Percentiles rank a stretch among this genome's conserved stretches.
Conservation (phyloP, 2,329 filamentous ascomycete genomes). For the Penicillium hesseltinei region DNA sequence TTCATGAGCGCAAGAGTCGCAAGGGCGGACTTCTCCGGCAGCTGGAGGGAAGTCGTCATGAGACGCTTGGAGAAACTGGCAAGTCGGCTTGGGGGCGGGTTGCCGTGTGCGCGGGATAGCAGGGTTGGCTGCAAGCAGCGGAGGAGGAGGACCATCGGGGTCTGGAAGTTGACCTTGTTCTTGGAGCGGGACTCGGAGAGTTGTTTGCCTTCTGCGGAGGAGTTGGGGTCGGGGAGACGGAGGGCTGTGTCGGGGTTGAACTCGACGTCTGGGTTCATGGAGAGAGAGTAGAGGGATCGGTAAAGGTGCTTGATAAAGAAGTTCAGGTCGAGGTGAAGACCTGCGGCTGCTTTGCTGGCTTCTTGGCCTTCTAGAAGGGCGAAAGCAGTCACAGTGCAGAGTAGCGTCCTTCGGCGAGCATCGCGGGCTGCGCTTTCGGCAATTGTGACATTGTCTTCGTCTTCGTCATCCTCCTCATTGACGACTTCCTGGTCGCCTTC, state of each 20-base stretch:
- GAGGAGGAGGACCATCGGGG: slow-evolving; percentile 86
- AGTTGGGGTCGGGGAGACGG: slow-evolving; percentile 65
- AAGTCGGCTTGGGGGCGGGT: slow-evolving; percentile 75
- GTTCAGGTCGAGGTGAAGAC: slow-evolving; percentile 83
- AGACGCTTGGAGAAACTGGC: slow-evolving; percentile 93
- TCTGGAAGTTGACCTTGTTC: slow-evolving; percentile 88
- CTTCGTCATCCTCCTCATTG: slow-evolving; percentile 31
- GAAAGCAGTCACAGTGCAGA: slow-evolving; percentile 95
- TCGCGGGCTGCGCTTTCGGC: slow-evolving; percentile 63
- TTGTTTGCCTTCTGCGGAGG: slow-evolving; percentile 39
- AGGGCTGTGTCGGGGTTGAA: slow-evolving; percentile 69
- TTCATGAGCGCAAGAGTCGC: slow-evolving; percentile 75
- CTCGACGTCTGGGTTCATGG: slow-evolving; percentile 82
- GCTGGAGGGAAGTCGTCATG: slow-evolving; percentile 74
- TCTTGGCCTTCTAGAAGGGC: slow-evolving; percentile 95
- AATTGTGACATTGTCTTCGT: slow-evolving; percentile 46
- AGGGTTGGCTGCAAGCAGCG: slow-evolving; percentile 81
- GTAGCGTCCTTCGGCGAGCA: slow-evolving; percentile 77
- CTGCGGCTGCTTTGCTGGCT: slow-evolving; percentile 75
- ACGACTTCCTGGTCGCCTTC: slow-evolving; percentile 48
- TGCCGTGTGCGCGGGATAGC: slow-evolving; percentile 72
- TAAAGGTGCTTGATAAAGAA: slow-evolving; percentile 97
- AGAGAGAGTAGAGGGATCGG: slow-evolving; percentile 74
- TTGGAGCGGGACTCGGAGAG: slow-evolving; percentile 43
- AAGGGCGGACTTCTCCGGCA: slow-evolving; percentile 84